These are phyloP conservation scores for Gracilaria domingensis DNA, from an alignment of 23 red algal species.

Conservation along the genomic window DNA sequence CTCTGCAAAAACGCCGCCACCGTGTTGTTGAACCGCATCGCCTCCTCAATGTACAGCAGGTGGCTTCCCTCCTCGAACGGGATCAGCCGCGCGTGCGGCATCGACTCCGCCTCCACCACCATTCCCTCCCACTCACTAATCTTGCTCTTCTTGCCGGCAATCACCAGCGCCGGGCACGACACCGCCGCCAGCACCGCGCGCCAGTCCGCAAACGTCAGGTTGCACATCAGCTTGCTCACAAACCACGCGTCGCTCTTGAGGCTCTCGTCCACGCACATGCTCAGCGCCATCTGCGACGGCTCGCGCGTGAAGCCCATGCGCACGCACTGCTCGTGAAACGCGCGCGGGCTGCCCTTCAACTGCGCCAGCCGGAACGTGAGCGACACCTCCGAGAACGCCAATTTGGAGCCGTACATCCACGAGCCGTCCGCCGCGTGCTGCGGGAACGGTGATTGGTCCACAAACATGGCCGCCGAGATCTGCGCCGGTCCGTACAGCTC, in stretches of 20 bases:
- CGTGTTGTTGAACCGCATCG: slow-evolving; percentile 52
- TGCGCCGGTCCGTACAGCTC: slow-evolving; percentile 64
- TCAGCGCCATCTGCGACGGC: slow-evolving; percentile 28
- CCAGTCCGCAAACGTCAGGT: slow-evolving; percentile 48
- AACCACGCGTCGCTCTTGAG: slow-evolving; percentile 20
- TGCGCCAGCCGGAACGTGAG: slow-evolving; percentile 35
- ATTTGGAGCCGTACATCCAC: slow-evolving; percentile 54
- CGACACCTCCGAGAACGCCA: slow-evolving; percentile 38
- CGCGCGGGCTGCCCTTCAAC: slow-evolving; percentile 33
- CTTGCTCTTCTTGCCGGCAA: slow-evolving; percentile 70
- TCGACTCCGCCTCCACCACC: slow-evolving; percentile 31
- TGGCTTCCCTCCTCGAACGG: slow-evolving; percentile 47
- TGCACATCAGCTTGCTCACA: slow-evolving; percentile 56
- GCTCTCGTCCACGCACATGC: slow-evolving; percentile 44
- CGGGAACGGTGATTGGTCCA: slow-evolving; percentile 64
- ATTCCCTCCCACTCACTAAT: slow-evolving; percentile 56
- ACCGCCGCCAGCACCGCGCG: slow-evolving; percentile 30
- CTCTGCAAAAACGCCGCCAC: slow-evolving; percentile 68
- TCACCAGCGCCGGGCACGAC: slow-evolving; percentile 62
- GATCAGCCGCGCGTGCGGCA: slow-evolving; percentile 63
- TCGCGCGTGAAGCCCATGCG: slow-evolving; percentile 46
- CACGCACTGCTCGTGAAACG: slow-evolving; percentile 58
- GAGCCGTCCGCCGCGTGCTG: slow-evolving; percentile 37
- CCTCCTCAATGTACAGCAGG: slow-evolving; percentile 72
- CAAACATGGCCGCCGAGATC: slow-evolving; percentile 69